Conservation (phyloP, 495 filamentous ascomycete species). For the Hapsidospora chrysogenum region DNA sequence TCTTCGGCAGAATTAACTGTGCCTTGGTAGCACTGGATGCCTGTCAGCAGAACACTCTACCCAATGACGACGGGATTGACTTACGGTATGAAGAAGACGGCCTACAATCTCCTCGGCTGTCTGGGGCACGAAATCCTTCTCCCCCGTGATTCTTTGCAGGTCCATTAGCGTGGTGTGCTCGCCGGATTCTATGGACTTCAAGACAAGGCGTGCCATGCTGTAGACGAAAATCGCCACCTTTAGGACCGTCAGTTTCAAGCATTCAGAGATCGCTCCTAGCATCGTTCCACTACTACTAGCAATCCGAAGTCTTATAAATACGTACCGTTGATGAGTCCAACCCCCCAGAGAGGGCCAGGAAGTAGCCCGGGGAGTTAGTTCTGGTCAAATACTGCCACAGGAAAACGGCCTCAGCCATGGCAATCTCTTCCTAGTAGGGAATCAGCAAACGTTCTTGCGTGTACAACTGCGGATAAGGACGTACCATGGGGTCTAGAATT, state of each 20-base stretch:
- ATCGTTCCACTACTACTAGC: too few species aligned
- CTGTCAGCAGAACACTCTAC: neutral
- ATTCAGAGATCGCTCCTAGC: too few species aligned
- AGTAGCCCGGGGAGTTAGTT: slow-evolving; percentile 6
- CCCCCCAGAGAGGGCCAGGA: slow-evolving; percentile 6
- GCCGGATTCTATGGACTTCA: slow-evolving; percentile 6
- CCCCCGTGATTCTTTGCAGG: slow-evolving; percentile 1
- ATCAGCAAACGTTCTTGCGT: too few species aligned
- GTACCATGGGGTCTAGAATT: slow-evolving; percentile 8
- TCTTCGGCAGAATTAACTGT: slow-evolving; percentile 22
- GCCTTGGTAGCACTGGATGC: neutral
- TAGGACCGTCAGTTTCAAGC: too few species aligned
- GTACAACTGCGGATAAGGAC: too few species aligned
- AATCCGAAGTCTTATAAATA: too few species aligned
- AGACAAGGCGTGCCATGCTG: slow-evolving; percentile 49
- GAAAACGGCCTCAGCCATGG: slow-evolving; percentile 5
- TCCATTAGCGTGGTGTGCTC: neutral
- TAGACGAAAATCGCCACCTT: slow-evolving; percentile 30
- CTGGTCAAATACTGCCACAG: slow-evolving; percentile 8
- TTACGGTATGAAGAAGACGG: slow-evolving; percentile 1
- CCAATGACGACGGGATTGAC: too few species aligned
- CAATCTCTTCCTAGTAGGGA: slow-evolving; percentile 8
- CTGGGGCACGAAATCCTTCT: neutral
- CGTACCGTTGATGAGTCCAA: slow-evolving; percentile 7
- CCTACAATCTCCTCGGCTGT: neutral